phyloP scores from a whole-genome alignment of 768 basidiomycete genomes.

The Lanmaoa pseudosensibilis region DNA sequence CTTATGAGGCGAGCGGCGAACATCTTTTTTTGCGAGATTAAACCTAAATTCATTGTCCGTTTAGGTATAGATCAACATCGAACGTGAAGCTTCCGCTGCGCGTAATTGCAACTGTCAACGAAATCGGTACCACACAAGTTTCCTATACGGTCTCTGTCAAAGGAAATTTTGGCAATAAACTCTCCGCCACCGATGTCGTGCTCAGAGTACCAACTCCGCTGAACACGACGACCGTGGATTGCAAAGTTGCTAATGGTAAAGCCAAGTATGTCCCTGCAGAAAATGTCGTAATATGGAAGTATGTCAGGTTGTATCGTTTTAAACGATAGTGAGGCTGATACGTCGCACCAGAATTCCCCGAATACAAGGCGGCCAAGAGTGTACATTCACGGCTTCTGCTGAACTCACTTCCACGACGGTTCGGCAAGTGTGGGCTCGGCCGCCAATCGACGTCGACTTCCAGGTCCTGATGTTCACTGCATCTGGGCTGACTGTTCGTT shows the following conservation, averaged over 20 bases:
- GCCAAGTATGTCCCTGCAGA: constrained; percentile 97
- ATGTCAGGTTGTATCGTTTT: constrained; percentile 35
- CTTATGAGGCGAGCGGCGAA: constrained; percentile 75
- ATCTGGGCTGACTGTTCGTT: constrained; percentile 92
- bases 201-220: constrained; percentile 94
- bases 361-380: constrained; percentile 90
- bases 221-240: constrained; percentile 90
- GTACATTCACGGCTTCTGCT: constrained; percentile 80
- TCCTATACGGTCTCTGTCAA: constrained; percentile 88
- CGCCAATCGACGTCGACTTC: constrained; percentile 98
- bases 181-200: constrained; percentile 90
- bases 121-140: constrained; percentile 89
- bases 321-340: constrained; percentile 6
- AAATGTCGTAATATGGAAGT: constrained; percentile 99
- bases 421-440: constrained; percentile 95
- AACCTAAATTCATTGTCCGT: background rate
- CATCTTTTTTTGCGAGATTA: background rate
- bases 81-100: constrained; percentile 94
- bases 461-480: constrained; percentile 99
- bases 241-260: constrained; percentile 89
- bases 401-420: constrained; percentile 84
- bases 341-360: constrained; percentile 70
- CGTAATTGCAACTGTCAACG: constrained; percentile 87
- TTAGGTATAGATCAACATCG: constrained; percentile 91
- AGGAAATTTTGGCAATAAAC: constrained; percentile 87